A percentile compares a stretch with the other conserved stretches of the same genome.
Conservation (phyloP, 2,329 filamentous ascomycete genomes). For the Aspergillus awamori region DNA sequence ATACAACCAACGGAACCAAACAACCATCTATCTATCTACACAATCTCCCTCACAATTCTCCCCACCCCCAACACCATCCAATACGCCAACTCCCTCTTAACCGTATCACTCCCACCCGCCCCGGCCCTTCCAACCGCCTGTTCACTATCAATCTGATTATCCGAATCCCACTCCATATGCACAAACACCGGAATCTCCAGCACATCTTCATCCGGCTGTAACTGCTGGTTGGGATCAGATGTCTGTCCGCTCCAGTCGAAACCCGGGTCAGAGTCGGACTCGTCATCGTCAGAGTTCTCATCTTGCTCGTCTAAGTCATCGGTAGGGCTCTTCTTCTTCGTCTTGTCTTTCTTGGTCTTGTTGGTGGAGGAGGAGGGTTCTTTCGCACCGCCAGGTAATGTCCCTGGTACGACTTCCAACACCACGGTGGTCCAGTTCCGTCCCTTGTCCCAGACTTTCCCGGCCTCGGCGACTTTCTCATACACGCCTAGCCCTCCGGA, state of each 20-base stretch:
- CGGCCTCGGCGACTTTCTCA: slow-evolving; percentile 71
- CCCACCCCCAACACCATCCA: slow-evolving; percentile 94
- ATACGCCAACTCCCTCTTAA: slow-evolving; percentile 87
- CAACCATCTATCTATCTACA: slow-evolving; percentile 9
- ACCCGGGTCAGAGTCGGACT: slow-evolving; percentile 20
- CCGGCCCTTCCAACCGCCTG: slow-evolving; percentile 38
- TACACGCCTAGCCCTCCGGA: slow-evolving; percentile 43
- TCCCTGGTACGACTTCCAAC: slow-evolving; percentile 77
- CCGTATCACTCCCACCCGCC: slow-evolving; percentile 63
- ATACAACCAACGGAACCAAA: slow-evolving; percentile 14
- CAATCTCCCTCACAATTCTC: slow-evolving; percentile 59
- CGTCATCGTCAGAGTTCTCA: slow-evolving; percentile 30
- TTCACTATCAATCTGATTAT: slow-evolving; percentile 50
- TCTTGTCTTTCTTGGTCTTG: slow-evolving; percentile 26
- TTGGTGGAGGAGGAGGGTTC: not conserved
- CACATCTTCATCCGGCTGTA: slow-evolving; percentile 61
- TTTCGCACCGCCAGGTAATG: slow-evolving; percentile 33
- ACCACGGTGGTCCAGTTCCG: slow-evolving; percentile 95
- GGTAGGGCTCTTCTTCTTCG: slow-evolving; percentile 33
- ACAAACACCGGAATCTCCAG: slow-evolving; percentile 95
- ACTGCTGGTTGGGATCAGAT: slow-evolving; percentile 15
- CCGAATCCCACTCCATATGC: slow-evolving; percentile 83
- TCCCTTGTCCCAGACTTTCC: slow-evolving; percentile 94
- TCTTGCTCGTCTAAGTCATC: slow-evolving; percentile 36
- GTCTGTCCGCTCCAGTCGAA: slow-evolving; percentile 33